Evolutionary conservation across 805 yeast species (phyloP), one percentile per base, ranked within the genome.

Genomic region (Saccharomycopsis lassenensis): DNA sequence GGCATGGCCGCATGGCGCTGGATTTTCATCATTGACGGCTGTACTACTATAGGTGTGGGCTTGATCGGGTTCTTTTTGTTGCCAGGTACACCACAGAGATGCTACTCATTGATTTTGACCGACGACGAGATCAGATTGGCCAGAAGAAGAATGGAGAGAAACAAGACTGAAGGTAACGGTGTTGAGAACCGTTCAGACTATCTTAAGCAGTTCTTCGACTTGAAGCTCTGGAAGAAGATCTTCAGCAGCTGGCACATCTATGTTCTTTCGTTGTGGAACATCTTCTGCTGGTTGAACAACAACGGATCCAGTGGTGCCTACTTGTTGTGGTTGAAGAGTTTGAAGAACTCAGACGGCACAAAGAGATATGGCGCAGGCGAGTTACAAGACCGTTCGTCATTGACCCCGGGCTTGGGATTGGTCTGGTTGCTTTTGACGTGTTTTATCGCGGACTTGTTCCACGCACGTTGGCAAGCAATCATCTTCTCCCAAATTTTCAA

Each of bases 1-100:
- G 83, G 83, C 0, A 56, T 70, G 8, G 63, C 64, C 6, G 74
- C 82, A 8, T 79, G 85, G 85, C 63, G 76, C 59, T 79, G 85
- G 85, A 71, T 74, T 51, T 78, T 74, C 48, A 70, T 79, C 31
- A 63, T 79, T 43, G 83, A 77, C 51, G 77, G 77, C 8, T 48
- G 71, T 32, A 31, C 36, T 11, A 23, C 39, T 35, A 11, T 29
- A 7, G 29, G n/a, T n/a, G 68, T 78, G 24, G 80, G 77, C 4
- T 7, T 77, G 15, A 21, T 37, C 23, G 45, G 45, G 4, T 55
- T 60, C 41, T 67, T 61, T 50, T 46, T 56, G 49, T 56, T 67
- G 47, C 79, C 77, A 30, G 81, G 80, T 31, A 74, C 83, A 5
- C 86, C 87, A n/a, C 61, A 67, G 8, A 61, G 64, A 35, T 69